Evolutionary conservation across 2,329 filamentous ascomycete genomes (phyloP).

Genomic region (Beauveria brongniartii): DNA sequence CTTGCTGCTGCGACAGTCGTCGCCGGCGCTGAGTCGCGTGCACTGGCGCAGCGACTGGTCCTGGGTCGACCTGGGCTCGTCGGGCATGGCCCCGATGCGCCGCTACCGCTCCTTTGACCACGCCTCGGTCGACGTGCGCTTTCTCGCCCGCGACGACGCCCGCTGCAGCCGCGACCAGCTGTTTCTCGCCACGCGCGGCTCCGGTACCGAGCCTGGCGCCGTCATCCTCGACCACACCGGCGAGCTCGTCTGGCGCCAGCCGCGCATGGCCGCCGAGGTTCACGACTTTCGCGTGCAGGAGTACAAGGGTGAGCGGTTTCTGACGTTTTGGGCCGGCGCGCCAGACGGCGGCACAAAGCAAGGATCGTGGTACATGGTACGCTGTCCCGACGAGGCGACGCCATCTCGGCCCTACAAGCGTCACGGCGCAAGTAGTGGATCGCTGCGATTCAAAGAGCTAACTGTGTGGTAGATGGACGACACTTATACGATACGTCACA

Average conservation of each 20-base stretch:
- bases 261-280: constrained; percentile 10
- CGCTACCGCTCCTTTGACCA: constrained; percentile 10
- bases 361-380: constrained; percentile 36
- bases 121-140: constrained; percentile 8
- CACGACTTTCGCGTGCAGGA: constrained; percentile 16
- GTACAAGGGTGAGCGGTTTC: constrained; percentile 13
- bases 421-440: background rate
- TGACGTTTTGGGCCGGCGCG: constrained; percentile 28
- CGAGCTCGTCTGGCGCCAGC: constrained; percentile 23
- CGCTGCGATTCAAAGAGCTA: background rate
- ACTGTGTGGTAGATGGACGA: constrained; percentile 6
- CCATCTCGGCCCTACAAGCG: background rate
- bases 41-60: constrained; percentile 12
- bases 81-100: constrained; percentile 8
- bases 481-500: constrained; percentile 8
- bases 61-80: constrained; percentile 9
- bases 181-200: constrained; percentile 10
- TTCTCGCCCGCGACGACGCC: constrained; percentile 3
- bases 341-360: constrained; percentile 35
- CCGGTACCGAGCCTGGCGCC: constrained; percentile 9
- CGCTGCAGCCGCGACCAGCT: constrained; percentile 9
- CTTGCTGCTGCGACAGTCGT: background rate
- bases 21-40: background rate
- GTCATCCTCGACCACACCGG: constrained; percentile 19
- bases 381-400: background rate